Evolutionary conservation across 805 yeast genomes (phyloP).

Genomic region (Cyberlindnera mrakii): DNA sequence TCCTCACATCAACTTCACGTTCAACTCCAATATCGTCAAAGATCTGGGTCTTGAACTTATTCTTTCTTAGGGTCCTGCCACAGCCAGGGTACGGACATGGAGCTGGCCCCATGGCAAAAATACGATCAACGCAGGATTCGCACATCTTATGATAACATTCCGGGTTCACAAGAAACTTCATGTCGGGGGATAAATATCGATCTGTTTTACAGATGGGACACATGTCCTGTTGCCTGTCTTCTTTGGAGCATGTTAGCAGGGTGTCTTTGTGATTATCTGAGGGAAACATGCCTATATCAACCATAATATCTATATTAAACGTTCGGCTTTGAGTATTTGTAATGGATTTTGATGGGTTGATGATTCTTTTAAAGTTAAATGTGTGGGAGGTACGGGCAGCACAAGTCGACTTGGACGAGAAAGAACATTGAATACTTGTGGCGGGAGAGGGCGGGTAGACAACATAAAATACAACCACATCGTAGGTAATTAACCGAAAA

Average conservation of each 20-base stretch:
- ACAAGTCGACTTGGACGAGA: no score
- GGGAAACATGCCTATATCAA: neutral
- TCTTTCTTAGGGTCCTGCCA: constrained; percentile 79
- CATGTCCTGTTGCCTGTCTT: constrained; percentile 56
- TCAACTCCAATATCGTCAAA: constrained; percentile 90
- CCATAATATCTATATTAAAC: neutral
- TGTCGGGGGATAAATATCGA: constrained; percentile 86
- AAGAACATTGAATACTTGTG: no score
- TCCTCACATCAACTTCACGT: constrained; percentile 85
- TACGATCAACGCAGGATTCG: constrained; percentile 93
- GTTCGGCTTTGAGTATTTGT: no score
- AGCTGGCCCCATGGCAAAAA: constrained; percentile 91
- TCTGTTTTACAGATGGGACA: constrained; percentile 98
- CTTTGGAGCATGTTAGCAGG: neutral
- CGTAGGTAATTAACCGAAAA: no score
- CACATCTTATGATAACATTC: constrained; percentile 98
- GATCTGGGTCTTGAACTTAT: constrained; percentile 84
- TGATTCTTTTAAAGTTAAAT: no score
- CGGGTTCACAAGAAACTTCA: constrained; percentile 88
- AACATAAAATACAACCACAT: no score
- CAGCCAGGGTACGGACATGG: constrained; percentile 94
- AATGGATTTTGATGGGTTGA: no score
- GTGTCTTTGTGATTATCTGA: no score
- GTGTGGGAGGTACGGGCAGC: no score
- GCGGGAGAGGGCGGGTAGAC: no score